A percentile compares a stretch with the other conserved stretches of the same genome.
Evolutionary conservation across 2,329 filamentous ascomycete species (phyloP).

Genomic region (Anisogramma anomala): DNA sequence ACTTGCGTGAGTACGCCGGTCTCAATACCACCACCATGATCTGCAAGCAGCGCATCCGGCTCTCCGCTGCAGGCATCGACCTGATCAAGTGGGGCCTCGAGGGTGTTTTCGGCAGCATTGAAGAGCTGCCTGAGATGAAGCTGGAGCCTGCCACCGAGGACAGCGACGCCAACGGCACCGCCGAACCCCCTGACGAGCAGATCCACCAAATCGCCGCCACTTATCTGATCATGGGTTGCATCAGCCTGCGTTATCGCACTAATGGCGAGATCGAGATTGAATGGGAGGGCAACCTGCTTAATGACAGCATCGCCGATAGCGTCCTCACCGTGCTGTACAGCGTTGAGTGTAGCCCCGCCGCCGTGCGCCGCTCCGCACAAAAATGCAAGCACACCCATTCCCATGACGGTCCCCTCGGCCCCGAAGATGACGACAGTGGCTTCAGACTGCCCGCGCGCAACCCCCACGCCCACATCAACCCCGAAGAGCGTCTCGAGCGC

Average conservation of each 20-base stretch:
- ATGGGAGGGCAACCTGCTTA: slow-evolving; percentile 97
- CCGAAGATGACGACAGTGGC: slow-evolving; percentile 35
- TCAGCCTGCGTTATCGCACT: slow-evolving; percentile 65
- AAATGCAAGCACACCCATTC: slow-evolving; percentile 30
- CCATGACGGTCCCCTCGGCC: slow-evolving; percentile 24
- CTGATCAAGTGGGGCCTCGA: slow-evolving; percentile 90
- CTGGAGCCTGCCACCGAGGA: slow-evolving; percentile 21
- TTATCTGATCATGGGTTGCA: slow-evolving; percentile 78
- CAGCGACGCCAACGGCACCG: slow-evolving; percentile 25
- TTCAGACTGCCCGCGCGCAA: slow-evolving; percentile 42
- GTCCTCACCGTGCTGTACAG: slow-evolving; percentile 87
- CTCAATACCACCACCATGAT: slow-evolving; percentile 88
- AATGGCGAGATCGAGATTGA: slow-evolving; percentile 79
- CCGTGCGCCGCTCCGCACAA: slow-evolving; percentile 64
- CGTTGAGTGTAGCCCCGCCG: slow-evolving; percentile 86
- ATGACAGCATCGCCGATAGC: slow-evolving; percentile 95
- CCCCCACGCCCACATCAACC: slow-evolving; percentile 58
- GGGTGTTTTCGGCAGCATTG: slow-evolving; percentile 82
- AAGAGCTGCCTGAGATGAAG: slow-evolving; percentile 50
- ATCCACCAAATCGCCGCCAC: slow-evolving; percentile 42
- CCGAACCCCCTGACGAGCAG: slow-evolving; percentile 47
- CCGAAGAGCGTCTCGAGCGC: slow-evolving; percentile 68
- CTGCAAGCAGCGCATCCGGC: slow-evolving; percentile 80
- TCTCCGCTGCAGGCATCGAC: slow-evolving; percentile 80
- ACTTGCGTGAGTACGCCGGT: slow-evolving; percentile 92